Conservation (phyloP, 495 filamentous ascomycete genomes). For the Penicillium pancosmium region DNA sequence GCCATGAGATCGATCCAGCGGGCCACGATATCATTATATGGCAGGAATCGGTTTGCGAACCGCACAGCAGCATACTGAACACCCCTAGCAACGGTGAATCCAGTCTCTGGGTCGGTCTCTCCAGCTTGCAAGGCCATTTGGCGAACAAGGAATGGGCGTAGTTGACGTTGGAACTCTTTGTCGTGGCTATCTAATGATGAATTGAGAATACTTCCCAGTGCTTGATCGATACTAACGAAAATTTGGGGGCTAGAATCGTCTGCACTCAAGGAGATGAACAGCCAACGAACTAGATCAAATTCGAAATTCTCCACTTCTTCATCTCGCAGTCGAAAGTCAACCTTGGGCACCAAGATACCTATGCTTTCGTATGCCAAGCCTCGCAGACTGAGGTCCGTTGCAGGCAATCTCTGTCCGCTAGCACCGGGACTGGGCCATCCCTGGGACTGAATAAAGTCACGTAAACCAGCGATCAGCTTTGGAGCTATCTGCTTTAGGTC, state of each 20-base stretch:
- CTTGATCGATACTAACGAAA: slow-evolving; percentile 85
- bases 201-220: slow-evolving; percentile 74
- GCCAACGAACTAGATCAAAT: slow-evolving; percentile 69
- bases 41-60: slow-evolving; percentile 88
- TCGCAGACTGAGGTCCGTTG: slow-evolving; percentile 66
- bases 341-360: slow-evolving; percentile 69
- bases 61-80: slow-evolving; percentile 81
- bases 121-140: slow-evolving; percentile 65
- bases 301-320: slow-evolving; percentile 47
- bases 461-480: slow-evolving; percentile 69
- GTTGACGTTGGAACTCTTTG: slow-evolving; percentile 45
- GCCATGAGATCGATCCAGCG: slow-evolving; percentile 89
- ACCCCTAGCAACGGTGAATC: slow-evolving; percentile 56
- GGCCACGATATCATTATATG: slow-evolving; percentile 74
- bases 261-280: slow-evolving; percentile 78
- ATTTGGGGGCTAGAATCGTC: slow-evolving; percentile 75
- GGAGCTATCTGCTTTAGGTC: slow-evolving; percentile 66
- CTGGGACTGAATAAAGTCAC: slow-evolving; percentile 74
- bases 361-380: slow-evolving; percentile 82
- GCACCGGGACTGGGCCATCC: slow-evolving; percentile 74
- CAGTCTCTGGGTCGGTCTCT: slow-evolving; percentile 41
- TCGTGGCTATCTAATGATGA: slow-evolving; percentile 54
- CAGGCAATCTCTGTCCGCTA: slow-evolving; percentile 47
- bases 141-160: slow-evolving; percentile 63
- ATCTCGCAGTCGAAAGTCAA: slow-evolving; percentile 38